A percentile compares a stretch with the other conserved stretches of the same genome.
Conservation (phyloP, 371 early-diverging fungal genomes). For the Rhizopus sp. region DNA sequence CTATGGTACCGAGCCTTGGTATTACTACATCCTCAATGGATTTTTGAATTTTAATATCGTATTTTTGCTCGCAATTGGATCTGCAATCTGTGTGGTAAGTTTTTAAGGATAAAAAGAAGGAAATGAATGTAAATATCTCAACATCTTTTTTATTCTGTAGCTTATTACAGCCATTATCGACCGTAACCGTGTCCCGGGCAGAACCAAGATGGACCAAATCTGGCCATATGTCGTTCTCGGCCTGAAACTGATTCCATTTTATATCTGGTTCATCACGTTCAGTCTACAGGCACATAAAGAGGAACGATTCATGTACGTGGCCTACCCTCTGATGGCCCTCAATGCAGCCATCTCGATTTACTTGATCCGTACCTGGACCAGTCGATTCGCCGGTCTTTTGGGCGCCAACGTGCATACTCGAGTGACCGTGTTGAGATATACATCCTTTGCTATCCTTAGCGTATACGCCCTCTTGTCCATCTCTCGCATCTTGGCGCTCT, state of each 20-base stretch:
- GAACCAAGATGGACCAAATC: conserved; percentile 24
- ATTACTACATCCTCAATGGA: conserved; percentile 86
- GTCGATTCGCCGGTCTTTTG: conserved; percentile 34
- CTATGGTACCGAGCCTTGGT: conserved; percentile 95
- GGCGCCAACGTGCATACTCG: conserved; percentile 33
- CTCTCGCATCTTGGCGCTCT: conserved; percentile 63
- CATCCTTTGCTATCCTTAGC: conserved; percentile 36
- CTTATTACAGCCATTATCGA: conserved; percentile 44
- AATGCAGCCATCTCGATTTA: conserved; percentile 74
- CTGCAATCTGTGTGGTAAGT: conserved; percentile 65
- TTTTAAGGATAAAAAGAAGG: background rate
- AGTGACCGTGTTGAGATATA: conserved; percentile 37
- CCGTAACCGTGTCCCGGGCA: conserved; percentile 46
- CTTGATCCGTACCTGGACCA: conserved; percentile 49
- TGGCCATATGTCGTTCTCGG: conserved; percentile 52
- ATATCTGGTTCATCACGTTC: conserved; percentile 79
- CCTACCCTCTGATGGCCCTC: conserved; percentile 86
- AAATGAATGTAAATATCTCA: background rate
- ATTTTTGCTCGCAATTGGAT: conserved; percentile 70
- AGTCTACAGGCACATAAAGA: conserved; percentile 93
- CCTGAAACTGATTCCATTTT: conserved; percentile 68
- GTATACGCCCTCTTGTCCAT: conserved; percentile 54
- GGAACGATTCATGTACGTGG: conserved; percentile 91
- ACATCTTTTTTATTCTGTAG: conserved; percentile 10
- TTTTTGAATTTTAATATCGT: conserved; percentile 86